Evolutionary conservation across 176 grass and related monocot genomes (phyloP), one percentile per base, ranked within the genome.

Genomic region (Phoenix dactylifera): DNA sequence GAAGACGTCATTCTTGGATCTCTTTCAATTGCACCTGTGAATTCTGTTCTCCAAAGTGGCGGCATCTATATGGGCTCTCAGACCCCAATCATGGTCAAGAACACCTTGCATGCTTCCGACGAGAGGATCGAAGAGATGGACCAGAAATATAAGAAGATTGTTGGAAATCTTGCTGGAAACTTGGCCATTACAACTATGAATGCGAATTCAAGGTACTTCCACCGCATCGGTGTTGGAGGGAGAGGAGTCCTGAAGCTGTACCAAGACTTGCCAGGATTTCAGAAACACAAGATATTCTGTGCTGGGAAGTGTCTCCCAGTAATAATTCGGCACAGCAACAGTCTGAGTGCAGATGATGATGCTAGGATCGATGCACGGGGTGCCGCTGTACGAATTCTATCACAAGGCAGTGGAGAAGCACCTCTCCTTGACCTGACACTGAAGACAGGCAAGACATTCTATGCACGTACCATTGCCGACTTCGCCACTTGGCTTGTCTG

Each of bases 151-250:
- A 89, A 77, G 70, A 89, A 84, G 67, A 80, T 89, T 0, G 77
- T 84, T 0, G 85, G 77, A 10, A 84, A 82, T 63, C 85, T 89
- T n/a, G 66, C 85, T 0, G 85, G 77, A 0, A 89, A 89, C 70
- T 50, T 89, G 44, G 85, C 85, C 17, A 77, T 80, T 55, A 89
- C 85, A 16, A 89, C 80, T 35, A 84, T 89, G 85, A 89, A 89
- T 35, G 85, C 80, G 65, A 77, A 80, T 35, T 84, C 85, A 28
- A 89, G 85, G 66, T 89, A 89, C 68, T 89, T 84, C 80, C 80
- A 89, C 66, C 73, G 80, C 49, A 89, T 84, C 12, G 80, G 86
- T 15, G 77, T 84, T 16, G 76, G 73, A 0, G 85, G 85, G 6
- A 74, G 58, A 3, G 85, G 85, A 22, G 18, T 80, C 49, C 70